Evolutionary conservation across 768 basidiomycete genomes (phyloP).

Genomic region (Termitomyces sp.): DNA sequence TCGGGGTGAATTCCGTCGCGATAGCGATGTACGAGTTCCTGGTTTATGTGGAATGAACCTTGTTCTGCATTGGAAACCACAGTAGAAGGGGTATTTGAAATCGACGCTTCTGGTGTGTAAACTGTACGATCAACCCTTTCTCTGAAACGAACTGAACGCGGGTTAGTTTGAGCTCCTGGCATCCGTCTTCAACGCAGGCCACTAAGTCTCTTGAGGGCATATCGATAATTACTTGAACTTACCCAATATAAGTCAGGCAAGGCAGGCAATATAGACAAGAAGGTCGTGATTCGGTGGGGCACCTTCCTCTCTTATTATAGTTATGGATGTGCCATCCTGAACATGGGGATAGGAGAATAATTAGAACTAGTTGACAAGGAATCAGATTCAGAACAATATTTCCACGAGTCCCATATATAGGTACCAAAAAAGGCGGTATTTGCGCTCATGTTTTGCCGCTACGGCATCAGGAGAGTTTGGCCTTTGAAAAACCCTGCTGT

Average conservation of each 20-base stretch:
- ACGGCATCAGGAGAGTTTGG: background rate
- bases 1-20: background rate
- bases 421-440: background rate
- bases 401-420: background rate
- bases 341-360: background rate
- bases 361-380: background rate
- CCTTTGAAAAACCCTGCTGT: background rate
- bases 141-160: background rate
- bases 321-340: background rate
- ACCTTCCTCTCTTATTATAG: background rate
- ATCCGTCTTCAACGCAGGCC: background rate
- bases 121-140: background rate
- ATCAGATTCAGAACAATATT: background rate
- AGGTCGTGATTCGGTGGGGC: background rate
- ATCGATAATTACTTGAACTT: too few species aligned
- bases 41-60: background rate
- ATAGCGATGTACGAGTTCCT: background rate
- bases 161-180: background rate
- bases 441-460: too few species aligned
- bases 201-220: too few species aligned
- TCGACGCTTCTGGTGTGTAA: background rate
- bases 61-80: too few species aligned
- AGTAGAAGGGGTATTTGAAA: background rate
- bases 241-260: background rate
- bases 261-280: too few species aligned